Conservation (phyloP, 768 basidiomycete genomes). For the Lactifluus piperatus region DNA sequence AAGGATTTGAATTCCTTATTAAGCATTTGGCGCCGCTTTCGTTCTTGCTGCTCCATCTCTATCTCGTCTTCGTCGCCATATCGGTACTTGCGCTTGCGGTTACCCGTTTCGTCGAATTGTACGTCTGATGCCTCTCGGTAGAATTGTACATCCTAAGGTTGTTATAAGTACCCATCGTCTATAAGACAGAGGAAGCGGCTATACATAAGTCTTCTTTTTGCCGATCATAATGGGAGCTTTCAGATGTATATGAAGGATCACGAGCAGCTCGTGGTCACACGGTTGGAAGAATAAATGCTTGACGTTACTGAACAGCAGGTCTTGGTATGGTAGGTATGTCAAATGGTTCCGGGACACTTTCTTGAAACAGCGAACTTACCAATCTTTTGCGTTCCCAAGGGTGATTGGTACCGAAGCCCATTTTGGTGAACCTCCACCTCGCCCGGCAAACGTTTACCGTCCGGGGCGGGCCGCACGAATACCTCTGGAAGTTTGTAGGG, state of each 20-base stretch:
- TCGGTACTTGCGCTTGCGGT: slow-evolving; percentile 91
- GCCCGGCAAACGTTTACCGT: slow-evolving; percentile 93
- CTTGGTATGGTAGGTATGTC: slow-evolving; percentile 32
- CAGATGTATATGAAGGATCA: slow-evolving; percentile 89
- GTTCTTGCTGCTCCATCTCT: slow-evolving; percentile 96
- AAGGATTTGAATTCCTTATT: slow-evolving; percentile 95
- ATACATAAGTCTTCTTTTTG: slow-evolving; percentile 92
- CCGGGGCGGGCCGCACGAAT: slow-evolving; percentile 86
- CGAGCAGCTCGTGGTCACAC: slow-evolving; percentile 90
- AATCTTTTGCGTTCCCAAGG: slow-evolving; percentile 81
- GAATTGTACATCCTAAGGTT: slow-evolving; percentile 85
- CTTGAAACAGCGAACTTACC: slow-evolving; percentile 40
- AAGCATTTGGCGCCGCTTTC: slow-evolving; percentile 76
- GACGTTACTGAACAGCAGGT: slow-evolving; percentile 93
- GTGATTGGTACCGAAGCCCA: slow-evolving; percentile 87
- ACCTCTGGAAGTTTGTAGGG: slow-evolving; percentile 86
- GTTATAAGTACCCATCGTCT: slow-evolving; percentile 1
- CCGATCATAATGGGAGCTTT: slow-evolving; percentile 97
- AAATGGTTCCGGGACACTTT: neutral
- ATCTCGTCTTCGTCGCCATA: slow-evolving; percentile 99
- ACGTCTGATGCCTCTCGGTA: slow-evolving; percentile 96
- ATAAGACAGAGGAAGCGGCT: slow-evolving; percentile 24
- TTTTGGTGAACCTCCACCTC: slow-evolving; percentile 98
- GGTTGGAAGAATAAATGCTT: slow-evolving; percentile 99
- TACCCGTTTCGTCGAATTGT: slow-evolving; percentile 99